Conservation (phyloP, 495 filamentous ascomycete genomes). For the Alectoria sarmentosa region DNA sequence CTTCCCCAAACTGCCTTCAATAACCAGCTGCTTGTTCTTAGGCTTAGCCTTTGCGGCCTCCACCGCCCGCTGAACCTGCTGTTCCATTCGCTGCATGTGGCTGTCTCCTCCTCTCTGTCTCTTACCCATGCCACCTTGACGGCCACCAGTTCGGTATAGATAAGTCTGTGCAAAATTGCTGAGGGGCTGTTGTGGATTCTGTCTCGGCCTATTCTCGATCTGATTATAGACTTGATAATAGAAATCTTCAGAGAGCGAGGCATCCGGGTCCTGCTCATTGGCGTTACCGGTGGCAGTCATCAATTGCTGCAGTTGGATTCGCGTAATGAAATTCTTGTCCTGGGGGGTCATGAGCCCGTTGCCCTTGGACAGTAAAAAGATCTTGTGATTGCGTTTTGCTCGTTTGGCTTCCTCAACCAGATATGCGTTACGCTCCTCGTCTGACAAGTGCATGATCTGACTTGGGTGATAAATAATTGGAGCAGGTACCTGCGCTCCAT, state of each 20-base stretch:
- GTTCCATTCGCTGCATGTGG: conserved; percentile 98
- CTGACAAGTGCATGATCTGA: conserved; percentile 69
- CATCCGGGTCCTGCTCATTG: conserved; percentile 70
- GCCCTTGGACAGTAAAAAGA: conserved; percentile 83
- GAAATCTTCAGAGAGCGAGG: conserved; percentile 82
- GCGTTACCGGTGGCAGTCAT: conserved; percentile 85
- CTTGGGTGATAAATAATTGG: conserved; percentile 60
- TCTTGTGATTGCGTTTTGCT: conserved; percentile 97
- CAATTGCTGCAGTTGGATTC: conserved; percentile 94
- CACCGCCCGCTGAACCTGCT: conserved; percentile 94
- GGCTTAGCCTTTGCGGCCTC: conserved; percentile 95
- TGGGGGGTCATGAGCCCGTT: conserved; percentile 98
- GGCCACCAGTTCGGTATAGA: conserved; percentile 81
- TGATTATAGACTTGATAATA: conserved; percentile 97
- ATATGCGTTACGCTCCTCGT: conserved; percentile 70
- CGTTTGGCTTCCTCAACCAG: conserved; percentile 87
- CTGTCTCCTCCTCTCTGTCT: conserved; percentile 81
- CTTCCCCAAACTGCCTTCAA: conserved; percentile 96
- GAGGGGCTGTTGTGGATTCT: conserved; percentile 82
- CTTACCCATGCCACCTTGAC: conserved; percentile 57
- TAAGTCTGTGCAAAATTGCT: conserved; percentile 98
- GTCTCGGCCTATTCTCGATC: conserved; percentile 78
- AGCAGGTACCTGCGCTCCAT: conserved; percentile 24
- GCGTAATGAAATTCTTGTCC: conserved; percentile 98
- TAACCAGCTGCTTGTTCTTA: conserved; percentile 96